These are phyloP conservation scores for Fusarium mexicanum DNA, from an alignment of 2,329 filamentous ascomycete genomes.

Conservation along the genomic window DNA sequence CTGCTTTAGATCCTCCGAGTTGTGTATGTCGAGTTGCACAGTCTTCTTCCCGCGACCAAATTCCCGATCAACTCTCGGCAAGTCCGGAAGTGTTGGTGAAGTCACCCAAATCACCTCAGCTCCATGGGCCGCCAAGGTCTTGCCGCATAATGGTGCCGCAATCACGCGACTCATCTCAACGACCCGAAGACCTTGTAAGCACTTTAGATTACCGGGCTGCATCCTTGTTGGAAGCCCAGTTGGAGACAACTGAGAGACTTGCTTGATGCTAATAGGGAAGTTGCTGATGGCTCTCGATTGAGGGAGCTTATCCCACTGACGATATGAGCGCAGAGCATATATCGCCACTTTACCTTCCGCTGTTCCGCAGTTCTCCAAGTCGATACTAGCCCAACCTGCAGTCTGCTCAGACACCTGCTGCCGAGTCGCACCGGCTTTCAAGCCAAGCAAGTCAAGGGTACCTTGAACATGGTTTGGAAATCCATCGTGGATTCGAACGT, in stretches of 20 bases:
- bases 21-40: slow-evolving; percentile 68
- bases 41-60: slow-evolving; percentile 74
- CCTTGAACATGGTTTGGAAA: slow-evolving; percentile 62
- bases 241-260: slow-evolving; percentile 40
- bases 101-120: slow-evolving; percentile 77
- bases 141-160: slow-evolving; percentile 73
- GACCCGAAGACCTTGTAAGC: slow-evolving; percentile 70
- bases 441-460: slow-evolving; percentile 54
- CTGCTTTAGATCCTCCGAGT: slow-evolving; percentile 55
- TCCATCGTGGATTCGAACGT: slow-evolving; percentile 64
- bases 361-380: slow-evolving; percentile 59
- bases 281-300: slow-evolving; percentile 56
- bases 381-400: slow-evolving; percentile 53
- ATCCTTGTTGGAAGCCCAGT: not conserved
- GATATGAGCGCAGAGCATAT: slow-evolving; percentile 59
- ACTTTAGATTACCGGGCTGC: slow-evolving; percentile 19
- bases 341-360: slow-evolving; percentile 54
- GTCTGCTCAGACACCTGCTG: slow-evolving; percentile 52
- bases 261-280: slow-evolving; percentile 57
- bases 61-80: slow-evolving; percentile 73
- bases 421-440: slow-evolving; percentile 46
- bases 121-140: slow-evolving; percentile 75
- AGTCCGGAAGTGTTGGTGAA: slow-evolving; percentile 68
- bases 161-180: slow-evolving; percentile 78
- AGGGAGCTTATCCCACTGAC: slow-evolving; percentile 61